These are phyloP conservation scores for Dothideomycetes sp. DNA, from an alignment of 2,329 filamentous ascomycete species.

Conservation along the genomic window DNA sequence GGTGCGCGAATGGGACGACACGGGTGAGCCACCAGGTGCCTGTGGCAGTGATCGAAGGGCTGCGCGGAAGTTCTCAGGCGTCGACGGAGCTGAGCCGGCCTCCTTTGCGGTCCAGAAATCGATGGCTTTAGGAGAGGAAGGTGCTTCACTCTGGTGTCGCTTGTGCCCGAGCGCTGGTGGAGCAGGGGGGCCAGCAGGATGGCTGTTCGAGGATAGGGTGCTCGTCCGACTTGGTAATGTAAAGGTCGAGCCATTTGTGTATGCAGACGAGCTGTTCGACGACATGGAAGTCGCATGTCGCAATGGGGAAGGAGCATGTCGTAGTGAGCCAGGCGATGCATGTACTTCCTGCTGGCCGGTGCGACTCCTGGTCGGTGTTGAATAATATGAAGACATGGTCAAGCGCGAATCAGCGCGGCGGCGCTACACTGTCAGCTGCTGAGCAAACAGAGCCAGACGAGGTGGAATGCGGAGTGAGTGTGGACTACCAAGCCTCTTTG, in stretches of 20 bases:
- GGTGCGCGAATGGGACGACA: slow-evolving; percentile 8
- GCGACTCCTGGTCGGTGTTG: neutral
- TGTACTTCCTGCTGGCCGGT: no score
- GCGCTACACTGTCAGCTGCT: neutral
- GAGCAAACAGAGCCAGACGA: no score
- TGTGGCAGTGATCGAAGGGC: slow-evolving; percentile 11
- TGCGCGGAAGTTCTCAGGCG: slow-evolving; percentile 10
- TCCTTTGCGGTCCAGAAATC: slow-evolving; percentile 8
- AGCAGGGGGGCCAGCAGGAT: no score
- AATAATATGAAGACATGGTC: neutral
- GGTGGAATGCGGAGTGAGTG: no score
- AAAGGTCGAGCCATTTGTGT: neutral
- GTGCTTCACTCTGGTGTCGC: slow-evolving; percentile 8
- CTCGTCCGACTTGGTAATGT: neutral
- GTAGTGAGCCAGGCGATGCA: slow-evolving; percentile 3
- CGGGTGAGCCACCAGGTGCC: slow-evolving; percentile 8
- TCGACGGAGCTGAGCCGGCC: slow-evolving; percentile 2
- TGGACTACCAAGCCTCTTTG: no score
- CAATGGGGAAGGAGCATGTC: slow-evolving; percentile 2
- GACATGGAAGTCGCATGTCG: slow-evolving; percentile 3
- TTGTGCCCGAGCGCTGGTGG: slow-evolving; percentile 5
- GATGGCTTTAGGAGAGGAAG: slow-evolving; percentile 4
- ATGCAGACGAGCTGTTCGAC: neutral
- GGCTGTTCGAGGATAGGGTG: neutral
- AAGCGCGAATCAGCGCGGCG: neutral